phyloP scores from a whole-genome alignment of 2,329 filamentous ascomycete genomes.

The Corinectria fuckeliana region DNA sequence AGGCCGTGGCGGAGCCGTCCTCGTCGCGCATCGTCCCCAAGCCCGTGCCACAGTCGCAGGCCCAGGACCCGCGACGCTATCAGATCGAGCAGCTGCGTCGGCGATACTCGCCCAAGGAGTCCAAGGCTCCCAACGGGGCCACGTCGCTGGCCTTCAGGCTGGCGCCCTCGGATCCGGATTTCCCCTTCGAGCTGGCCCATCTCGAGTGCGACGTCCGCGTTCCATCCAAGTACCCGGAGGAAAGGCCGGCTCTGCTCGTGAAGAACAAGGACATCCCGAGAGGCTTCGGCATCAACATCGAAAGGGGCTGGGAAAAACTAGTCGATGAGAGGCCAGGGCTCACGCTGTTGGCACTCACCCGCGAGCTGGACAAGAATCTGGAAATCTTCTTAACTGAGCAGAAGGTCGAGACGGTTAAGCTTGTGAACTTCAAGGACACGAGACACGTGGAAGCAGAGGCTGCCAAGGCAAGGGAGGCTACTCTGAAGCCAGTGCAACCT shows the following conservation, averaged over 20 bases:
- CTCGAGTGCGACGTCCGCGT: constrained; percentile 73
- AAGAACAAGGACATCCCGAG: constrained; percentile 72
- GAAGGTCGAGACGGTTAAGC: constrained; percentile 75
- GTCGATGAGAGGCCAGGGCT: constrained; percentile 59
- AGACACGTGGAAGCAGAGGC: constrained; percentile 49
- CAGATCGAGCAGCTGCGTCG: constrained; percentile 76
- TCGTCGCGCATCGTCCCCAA: constrained; percentile 63
- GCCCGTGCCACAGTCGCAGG: constrained; percentile 69
- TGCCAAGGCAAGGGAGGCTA: constrained; percentile 8
- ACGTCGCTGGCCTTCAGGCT: constrained; percentile 70
- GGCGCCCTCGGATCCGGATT: constrained; percentile 80
- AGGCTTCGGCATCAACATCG: constrained; percentile 78
- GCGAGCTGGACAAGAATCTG: constrained; percentile 74
- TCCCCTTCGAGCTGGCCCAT: constrained; percentile 76
- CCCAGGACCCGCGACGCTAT: constrained; percentile 73
- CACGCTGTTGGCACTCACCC: constrained; percentile 71
- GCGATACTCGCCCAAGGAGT: constrained; percentile 63
- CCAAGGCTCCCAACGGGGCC: constrained; percentile 52
- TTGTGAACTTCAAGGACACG: constrained; percentile 67
- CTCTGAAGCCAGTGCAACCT: neutral
- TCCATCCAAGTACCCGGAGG: constrained; percentile 67
- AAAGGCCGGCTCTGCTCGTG: constrained; percentile 65
- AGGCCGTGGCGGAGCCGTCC: constrained; percentile 54
- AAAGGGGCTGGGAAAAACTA: constrained; percentile 73
- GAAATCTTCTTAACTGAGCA: constrained; percentile 73